Percentiles rank a stretch among this genome's conserved stretches.
phyloP scores from a whole-genome alignment of 1,284 basidiomycete species.

The Phellopilus nigrolimitatus region DNA sequence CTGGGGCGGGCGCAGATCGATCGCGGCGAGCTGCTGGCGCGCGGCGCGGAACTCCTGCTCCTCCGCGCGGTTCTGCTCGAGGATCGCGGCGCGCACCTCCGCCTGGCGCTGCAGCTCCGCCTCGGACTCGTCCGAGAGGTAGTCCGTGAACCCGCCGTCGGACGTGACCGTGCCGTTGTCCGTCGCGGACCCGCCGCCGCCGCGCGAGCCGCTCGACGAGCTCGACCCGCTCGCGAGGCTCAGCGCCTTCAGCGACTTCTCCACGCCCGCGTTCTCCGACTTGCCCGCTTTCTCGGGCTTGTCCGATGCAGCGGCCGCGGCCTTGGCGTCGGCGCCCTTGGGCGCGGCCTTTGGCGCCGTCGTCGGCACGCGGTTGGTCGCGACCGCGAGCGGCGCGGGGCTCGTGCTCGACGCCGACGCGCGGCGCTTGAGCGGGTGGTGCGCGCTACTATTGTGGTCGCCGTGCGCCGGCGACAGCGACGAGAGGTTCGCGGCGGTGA shows the following conservation, averaged over 20 bases:
- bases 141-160: conserved; percentile 79
- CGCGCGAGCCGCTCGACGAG: conserved; percentile 31
- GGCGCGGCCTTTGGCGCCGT: conserved; percentile 5
- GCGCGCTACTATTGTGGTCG: neutral
- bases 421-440: conserved; percentile 9
- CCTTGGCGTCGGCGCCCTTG: conserved; percentile 1
- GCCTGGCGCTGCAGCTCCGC: conserved; percentile 78
- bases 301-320: neutral
- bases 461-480: neutral
- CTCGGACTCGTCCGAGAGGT: conserved; percentile 79
- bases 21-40: conserved; percentile 64
- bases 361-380: conserved; percentile 10
- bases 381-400: conserved; percentile 11
- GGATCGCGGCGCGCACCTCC: conserved; percentile 63
- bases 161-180: conserved; percentile 63
- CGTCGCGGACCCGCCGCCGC: conserved; percentile 44
- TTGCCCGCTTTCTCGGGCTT: conserved; percentile 1
- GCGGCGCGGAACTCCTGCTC: conserved; percentile 75
- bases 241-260: conserved; percentile 15
- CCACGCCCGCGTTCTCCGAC: conserved; percentile 11
- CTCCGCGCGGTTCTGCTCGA: conserved; percentile 74
- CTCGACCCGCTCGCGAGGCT: conserved; percentile 4
- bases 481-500: neutral
- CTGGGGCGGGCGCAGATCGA: conserved; percentile 69
- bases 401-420: conserved; percentile 4